Evolutionary conservation across 1,284 basidiomycete species (phyloP).

Genomic region (Ustilago nuda): DNA sequence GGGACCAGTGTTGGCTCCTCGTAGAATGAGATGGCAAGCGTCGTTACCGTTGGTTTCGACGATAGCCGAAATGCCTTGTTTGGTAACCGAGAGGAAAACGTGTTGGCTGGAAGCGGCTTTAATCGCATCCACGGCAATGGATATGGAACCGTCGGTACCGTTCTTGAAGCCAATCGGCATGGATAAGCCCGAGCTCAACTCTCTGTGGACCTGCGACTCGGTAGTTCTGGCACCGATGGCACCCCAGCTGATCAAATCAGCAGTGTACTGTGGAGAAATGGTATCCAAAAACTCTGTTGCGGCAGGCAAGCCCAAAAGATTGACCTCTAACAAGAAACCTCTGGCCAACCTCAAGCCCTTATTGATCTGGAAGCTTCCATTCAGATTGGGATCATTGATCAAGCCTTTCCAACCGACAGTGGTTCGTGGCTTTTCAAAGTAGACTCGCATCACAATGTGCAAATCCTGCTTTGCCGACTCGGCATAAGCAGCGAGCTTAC

Average conservation of each 20-base stretch:
- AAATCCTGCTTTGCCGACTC: constrained; percentile 84
- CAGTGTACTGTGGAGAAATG: constrained; percentile 91
- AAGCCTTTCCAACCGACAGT: constrained; percentile 99
- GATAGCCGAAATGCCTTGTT: constrained; percentile 76
- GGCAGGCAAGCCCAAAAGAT: constrained; percentile 70
- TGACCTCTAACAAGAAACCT: constrained; percentile 79
- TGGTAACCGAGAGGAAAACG: constrained; percentile 97
- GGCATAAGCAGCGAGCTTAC: constrained; percentile 81
- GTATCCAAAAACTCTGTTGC: constrained; percentile 75
- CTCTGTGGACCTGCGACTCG: constrained; percentile 93
- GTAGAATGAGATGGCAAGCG: constrained; percentile 67
- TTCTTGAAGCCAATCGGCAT: constrained; percentile 86
- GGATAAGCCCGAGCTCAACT: constrained; percentile 83
- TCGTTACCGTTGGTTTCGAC: constrained; percentile 69
- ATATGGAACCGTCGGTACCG: constrained; percentile 70
- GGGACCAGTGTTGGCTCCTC: constrained; percentile 67
- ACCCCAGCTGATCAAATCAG: constrained; percentile 95
- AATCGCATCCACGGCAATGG: constrained; percentile 91
- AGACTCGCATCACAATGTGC: constrained; percentile 84
- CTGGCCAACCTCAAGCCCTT: constrained; percentile 92
- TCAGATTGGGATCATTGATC: constrained; percentile 91
- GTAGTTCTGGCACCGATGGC: constrained; percentile 84
- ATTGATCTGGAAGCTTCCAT: constrained; percentile 89
- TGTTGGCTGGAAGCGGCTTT: constrained; percentile 89
- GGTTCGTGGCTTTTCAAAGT: constrained; percentile 74